Percentiles rank a stretch among this genome's conserved stretches.
These are phyloP conservation scores for Pseudogymnoascus sp. DNA, from an alignment of 2,329 filamentous ascomycete genomes.

Conservation along the genomic window DNA sequence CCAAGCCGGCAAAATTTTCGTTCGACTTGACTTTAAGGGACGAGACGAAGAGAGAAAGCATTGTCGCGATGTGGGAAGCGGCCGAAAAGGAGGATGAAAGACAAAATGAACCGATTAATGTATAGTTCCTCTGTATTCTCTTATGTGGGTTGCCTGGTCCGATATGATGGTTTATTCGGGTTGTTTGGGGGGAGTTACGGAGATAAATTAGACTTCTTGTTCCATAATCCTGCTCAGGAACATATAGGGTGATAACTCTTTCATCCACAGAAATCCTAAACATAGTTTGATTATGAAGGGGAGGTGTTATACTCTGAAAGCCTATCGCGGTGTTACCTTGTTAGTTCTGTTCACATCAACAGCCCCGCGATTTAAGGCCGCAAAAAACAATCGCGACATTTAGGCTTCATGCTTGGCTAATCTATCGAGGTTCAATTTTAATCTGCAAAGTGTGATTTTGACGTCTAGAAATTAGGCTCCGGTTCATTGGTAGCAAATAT, in stretches of 20 bases:
- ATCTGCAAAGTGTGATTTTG: not conserved
- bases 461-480: not conserved
- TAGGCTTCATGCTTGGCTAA: not conserved
- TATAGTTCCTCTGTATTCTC: not conserved
- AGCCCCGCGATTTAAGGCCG: not conserved
- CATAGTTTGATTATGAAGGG: not conserved
- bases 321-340: too few relatives aligned
- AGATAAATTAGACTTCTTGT: not conserved
- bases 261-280: not conserved
- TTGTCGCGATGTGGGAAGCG: constrained; percentile 27
- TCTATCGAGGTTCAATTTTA: too few relatives aligned
- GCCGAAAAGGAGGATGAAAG: not conserved
- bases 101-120: not conserved
- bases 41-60: constrained; percentile 30
- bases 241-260: not conserved
- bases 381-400: not conserved
- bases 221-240: not conserved
- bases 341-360: not conserved
- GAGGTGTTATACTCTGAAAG: not conserved
- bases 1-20: constrained; percentile 42
- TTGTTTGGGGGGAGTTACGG: not conserved
- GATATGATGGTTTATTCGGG: not conserved
- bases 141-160: not conserved
- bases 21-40: constrained; percentile 39
- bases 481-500: not conserved